These are phyloP conservation scores for Suillus subaureus DNA, from an alignment of 768 basidiomycete species.

Conservation along the genomic window DNA sequence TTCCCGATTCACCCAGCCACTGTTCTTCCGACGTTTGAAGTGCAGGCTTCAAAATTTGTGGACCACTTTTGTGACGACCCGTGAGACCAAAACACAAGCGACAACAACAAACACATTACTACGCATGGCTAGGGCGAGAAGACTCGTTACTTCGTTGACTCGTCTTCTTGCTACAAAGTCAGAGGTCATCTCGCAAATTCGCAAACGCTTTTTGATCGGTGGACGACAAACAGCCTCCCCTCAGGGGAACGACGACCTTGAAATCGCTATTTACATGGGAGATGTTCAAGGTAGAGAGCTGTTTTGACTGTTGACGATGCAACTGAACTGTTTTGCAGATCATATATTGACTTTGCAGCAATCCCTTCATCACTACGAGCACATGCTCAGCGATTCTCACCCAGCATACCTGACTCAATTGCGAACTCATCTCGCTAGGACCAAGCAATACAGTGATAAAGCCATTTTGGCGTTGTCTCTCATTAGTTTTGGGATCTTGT, in stretches of 20 bases:
- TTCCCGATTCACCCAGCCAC: conserved; percentile 22
- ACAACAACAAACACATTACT: conserved; percentile 56
- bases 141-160: conserved; percentile 76
- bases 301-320: not conserved
- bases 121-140: conserved; percentile 78
- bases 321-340: conserved; percentile 47
- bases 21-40: conserved; percentile 39
- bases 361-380: conserved; percentile 83
- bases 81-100: conserved; percentile 30
- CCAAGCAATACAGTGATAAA: conserved; percentile 65
- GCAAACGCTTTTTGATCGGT: conserved; percentile 61
- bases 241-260: conserved; percentile 52
- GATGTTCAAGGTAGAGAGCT: conserved; percentile 79
- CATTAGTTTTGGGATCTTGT: conserved; percentile 69
- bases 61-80: conserved; percentile 2
- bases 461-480: conserved; percentile 66
- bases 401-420: conserved; percentile 84
- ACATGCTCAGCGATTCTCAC: conserved; percentile 84
- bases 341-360: conserved; percentile 89
- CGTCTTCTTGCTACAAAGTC: conserved; percentile 79
- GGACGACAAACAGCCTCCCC: conserved; percentile 30
- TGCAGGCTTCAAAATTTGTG: conserved; percentile 29
- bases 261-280: conserved; percentile 85
- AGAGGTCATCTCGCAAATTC: conserved; percentile 78
- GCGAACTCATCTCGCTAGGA: conserved; percentile 56